These are phyloP conservation scores for Herpotrichia juniperi DNA, from an alignment of 2,329 filamentous ascomycete genomes.

Conservation along the genomic window DNA sequence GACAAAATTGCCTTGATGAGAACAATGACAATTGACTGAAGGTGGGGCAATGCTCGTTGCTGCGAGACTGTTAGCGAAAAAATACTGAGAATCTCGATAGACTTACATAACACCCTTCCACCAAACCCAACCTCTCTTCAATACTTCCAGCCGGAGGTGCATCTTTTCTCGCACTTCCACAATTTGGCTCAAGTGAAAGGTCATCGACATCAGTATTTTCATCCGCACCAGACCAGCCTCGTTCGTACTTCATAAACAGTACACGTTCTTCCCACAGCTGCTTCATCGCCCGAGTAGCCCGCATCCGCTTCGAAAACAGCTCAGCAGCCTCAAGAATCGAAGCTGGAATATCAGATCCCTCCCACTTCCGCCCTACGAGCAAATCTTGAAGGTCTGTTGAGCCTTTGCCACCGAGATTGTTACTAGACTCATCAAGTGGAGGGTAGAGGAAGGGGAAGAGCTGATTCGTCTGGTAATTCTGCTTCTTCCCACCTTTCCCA, in stretches of 20 bases:
- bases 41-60: conserved; percentile 77
- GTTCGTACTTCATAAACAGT: conserved; percentile 86
- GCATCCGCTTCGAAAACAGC: conserved; percentile 85
- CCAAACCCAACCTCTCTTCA: conserved; percentile 69
- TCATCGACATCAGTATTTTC: conserved; percentile 54
- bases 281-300: conserved; percentile 88
- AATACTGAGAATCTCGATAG: no score
- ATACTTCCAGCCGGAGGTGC: conserved; percentile 55
- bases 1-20: conserved; percentile 85
- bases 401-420: conserved; percentile 88
- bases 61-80: conserved; percentile 47
- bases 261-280: conserved; percentile 96
- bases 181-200: conserved; percentile 43
- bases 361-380: conserved; percentile 84
- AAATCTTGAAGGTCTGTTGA: conserved; percentile 78
- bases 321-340: conserved; percentile 95
- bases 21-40: conserved; percentile 93
- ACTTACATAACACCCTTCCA: conserved; percentile 87
- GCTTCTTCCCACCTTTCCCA: conserved; percentile 95
- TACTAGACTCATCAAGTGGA: conserved; percentile 85
- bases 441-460: conserved; percentile 98
- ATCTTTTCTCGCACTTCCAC: conserved; percentile 42
- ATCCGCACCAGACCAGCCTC: conserved; percentile 75
- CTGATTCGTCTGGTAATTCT: conserved; percentile 99
- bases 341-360: conserved; percentile 90